Percentiles rank a stretch among this genome's conserved stretches.
Evolutionary conservation across 2,329 filamentous ascomycete species (phyloP).

Genomic region (Botrytis aclada): DNA sequence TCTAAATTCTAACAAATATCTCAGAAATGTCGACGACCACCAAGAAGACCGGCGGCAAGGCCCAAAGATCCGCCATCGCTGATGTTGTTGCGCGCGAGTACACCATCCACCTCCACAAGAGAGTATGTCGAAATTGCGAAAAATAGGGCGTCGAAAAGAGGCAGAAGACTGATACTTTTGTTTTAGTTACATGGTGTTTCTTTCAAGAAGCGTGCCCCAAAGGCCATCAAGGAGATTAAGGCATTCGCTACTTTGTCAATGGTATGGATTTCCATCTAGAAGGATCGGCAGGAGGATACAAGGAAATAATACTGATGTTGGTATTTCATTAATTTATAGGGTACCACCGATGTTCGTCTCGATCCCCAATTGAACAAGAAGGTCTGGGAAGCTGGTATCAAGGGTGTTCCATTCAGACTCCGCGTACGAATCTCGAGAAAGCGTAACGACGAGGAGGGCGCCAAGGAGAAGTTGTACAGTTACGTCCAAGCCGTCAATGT

Average conservation of each 20-base stretch:
- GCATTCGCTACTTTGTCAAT: slow-evolving; percentile 89
- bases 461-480: slow-evolving; percentile 99
- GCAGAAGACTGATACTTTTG: slow-evolving; percentile 48
- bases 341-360: slow-evolving; percentile 93
- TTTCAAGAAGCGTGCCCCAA: slow-evolving; percentile 99
- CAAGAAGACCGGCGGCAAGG: slow-evolving; percentile 69
- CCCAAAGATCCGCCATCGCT: slow-evolving; percentile 86
- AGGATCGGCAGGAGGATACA: background rate
- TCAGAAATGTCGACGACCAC: slow-evolving; percentile 61
- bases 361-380: slow-evolving; percentile 99
- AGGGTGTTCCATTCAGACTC: slow-evolving; percentile 96
- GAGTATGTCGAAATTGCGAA: slow-evolving; percentile 62
- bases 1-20: slow-evolving; percentile 13
- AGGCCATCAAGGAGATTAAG: slow-evolving; percentile 99
- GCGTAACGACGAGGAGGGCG: slow-evolving; percentile 99
- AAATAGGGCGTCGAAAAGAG: slow-evolving; percentile 12
- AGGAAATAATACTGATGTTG: slow-evolving; percentile 15
- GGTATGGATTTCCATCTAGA: slow-evolving; percentile 59
- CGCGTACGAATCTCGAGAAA: slow-evolving; percentile 98
- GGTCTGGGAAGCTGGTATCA: slow-evolving; percentile 99
- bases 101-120: slow-evolving; percentile 99
- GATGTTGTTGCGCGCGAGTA: slow-evolving; percentile 99
- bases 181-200: slow-evolving; percentile 86
- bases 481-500: slow-evolving; percentile 99
- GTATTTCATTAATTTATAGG: slow-evolving; percentile 52